Percentiles rank a stretch among this genome's conserved stretches.
phyloP scores from a whole-genome alignment of 306 rosid species.

The Senna siamea region DNA sequence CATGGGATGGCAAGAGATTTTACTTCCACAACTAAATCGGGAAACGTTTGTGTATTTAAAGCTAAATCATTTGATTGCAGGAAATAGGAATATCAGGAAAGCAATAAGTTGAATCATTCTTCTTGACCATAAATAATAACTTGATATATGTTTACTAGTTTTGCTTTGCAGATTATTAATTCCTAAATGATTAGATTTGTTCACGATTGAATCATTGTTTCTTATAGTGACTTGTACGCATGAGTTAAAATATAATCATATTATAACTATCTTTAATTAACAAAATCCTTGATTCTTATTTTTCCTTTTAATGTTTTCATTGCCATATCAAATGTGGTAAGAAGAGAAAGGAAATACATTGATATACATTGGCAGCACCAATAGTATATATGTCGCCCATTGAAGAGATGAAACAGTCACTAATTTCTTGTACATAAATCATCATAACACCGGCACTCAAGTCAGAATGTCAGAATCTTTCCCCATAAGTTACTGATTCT shows the following conservation, averaged over 20 bases:
- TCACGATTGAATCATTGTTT: conserved; percentile 15
- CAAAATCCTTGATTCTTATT: not conserved
- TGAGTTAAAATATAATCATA: not conserved
- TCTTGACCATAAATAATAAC: not conserved
- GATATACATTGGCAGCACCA: too few relatives aligned
- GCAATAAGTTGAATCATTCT: not conserved
- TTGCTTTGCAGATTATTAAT: not conserved
- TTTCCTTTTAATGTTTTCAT: too few relatives aligned
- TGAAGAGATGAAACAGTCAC: too few relatives aligned
- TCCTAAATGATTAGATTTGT: not conserved
- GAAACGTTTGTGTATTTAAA: not conserved
- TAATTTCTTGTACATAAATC: too few relatives aligned
- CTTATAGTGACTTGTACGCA: conserved; percentile 2
- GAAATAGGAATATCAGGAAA: conserved; percentile 4
- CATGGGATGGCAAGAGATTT: not conserved
- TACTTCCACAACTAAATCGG: not conserved
- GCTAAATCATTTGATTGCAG: not conserved
- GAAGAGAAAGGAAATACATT: too few relatives aligned
- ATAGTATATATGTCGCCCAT: too few relatives aligned
- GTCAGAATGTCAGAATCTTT: too few relatives aligned
- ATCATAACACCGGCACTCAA: too few relatives aligned
- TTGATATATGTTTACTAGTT: not conserved
- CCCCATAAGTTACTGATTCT: too few relatives aligned
- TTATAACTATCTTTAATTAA: not conserved
- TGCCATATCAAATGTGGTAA: too few relatives aligned